Conservation (phyloP, 805 yeast genomes). For the Kazachstania africana region DNA sequence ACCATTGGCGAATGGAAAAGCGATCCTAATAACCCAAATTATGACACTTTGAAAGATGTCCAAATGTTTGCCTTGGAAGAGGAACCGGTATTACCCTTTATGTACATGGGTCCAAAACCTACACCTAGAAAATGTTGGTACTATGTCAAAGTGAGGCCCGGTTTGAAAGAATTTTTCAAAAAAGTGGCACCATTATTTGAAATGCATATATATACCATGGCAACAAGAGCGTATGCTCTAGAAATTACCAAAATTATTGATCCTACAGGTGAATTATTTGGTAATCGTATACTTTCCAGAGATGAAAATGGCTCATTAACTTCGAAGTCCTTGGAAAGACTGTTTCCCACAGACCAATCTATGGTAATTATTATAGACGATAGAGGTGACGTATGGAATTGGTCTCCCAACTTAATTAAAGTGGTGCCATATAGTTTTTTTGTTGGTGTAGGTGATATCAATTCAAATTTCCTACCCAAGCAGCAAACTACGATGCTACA, state of each 20-base stretch:
- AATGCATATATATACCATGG: slow-evolving; percentile 95
- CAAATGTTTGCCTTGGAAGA: slow-evolving; percentile 68
- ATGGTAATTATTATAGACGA: slow-evolving; percentile 96
- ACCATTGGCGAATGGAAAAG: slow-evolving; percentile 93
- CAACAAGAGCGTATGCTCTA: slow-evolving; percentile 85
- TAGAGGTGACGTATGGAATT: slow-evolving; percentile 97
- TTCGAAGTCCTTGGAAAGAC: slow-evolving; percentile 73
- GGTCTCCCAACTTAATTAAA: slow-evolving; percentile 84
- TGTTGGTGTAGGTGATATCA: slow-evolving; percentile 95
- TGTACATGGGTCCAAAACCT: slow-evolving; percentile 48
- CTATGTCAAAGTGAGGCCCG: slow-evolving; percentile 87
- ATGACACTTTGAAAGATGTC: slow-evolving; percentile 75
- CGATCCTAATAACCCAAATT: slow-evolving; percentile 77
- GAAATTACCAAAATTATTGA: slow-evolving; percentile 86
- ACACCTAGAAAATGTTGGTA: slow-evolving; percentile 66
- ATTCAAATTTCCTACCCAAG: slow-evolving; percentile 81
- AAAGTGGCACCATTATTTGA: slow-evolving; percentile 59
- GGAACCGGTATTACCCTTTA: slow-evolving; percentile 45
- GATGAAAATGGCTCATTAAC: slow-evolving; percentile 92
- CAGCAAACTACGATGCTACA: slow-evolving; percentile 51
- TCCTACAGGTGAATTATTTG: slow-evolving; percentile 77
- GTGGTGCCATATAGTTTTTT: slow-evolving; percentile 94
- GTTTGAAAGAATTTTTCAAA: slow-evolving; percentile 60
- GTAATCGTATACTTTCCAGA: slow-evolving; percentile 81
- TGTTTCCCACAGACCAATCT: slow-evolving; percentile 91